Percentiles rank a stretch among this genome's conserved stretches.
These are phyloP conservation scores for Colletotrichum simmondsii DNA, from an alignment of 2,329 filamentous ascomycete genomes.

Conservation along the genomic window DNA sequence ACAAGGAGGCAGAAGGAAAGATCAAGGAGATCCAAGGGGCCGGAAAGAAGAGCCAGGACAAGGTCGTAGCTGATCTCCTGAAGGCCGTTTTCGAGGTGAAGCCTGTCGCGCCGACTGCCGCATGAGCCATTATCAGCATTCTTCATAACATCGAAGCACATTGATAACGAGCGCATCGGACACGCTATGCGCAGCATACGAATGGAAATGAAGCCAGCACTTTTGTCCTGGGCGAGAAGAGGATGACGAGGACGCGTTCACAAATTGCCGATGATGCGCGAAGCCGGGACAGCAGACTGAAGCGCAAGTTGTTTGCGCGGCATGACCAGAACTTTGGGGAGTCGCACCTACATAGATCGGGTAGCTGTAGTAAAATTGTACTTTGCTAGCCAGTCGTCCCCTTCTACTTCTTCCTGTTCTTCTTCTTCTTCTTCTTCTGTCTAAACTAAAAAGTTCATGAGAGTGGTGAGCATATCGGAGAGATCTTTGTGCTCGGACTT, in stretches of 20 bases:
- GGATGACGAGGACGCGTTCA: background rate
- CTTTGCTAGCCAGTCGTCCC: background rate
- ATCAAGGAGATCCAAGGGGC: constrained; percentile 84
- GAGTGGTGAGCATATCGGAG: constrained; percentile 64
- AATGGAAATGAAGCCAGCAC: background rate
- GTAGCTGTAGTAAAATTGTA: constrained; percentile 4
- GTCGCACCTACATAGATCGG: background rate
- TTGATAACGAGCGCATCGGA: background rate
- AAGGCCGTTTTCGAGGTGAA: constrained; percentile 87
- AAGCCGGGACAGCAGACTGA: background rate
- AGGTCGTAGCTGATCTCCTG: constrained; percentile 86
- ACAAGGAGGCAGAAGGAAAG: constrained; percentile 81
- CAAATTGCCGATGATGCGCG: background rate
- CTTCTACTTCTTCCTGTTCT: too few species aligned
- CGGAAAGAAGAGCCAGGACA: constrained; percentile 81
- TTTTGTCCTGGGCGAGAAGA: background rate
- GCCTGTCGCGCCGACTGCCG: constrained; percentile 64
- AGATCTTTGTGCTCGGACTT: constrained; percentile 69
- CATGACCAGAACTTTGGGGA: background rate
- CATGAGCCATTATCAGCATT: constrained; percentile 21
- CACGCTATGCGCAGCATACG: background rate
- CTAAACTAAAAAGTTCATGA: constrained; percentile 60
- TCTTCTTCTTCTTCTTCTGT: background rate
- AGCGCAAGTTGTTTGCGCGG: background rate
- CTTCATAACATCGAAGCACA: background rate